Percentiles rank a stretch among this genome's conserved stretches.
Conservation (phyloP, 2,329 filamentous ascomycete genomes). For the Trichoderma polysporum region DNA sequence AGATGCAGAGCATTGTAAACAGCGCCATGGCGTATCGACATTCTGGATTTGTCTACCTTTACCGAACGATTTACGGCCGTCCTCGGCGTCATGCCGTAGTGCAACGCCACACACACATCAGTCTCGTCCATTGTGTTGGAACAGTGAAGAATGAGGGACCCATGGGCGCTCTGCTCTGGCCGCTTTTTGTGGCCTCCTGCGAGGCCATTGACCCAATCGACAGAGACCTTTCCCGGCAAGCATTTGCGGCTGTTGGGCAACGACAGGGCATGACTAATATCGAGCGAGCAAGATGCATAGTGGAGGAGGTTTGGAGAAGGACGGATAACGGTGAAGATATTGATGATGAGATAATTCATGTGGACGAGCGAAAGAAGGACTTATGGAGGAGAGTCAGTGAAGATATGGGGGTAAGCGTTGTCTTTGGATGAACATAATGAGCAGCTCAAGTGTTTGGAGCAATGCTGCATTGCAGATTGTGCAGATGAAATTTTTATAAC, state of each 20-base stretch:
- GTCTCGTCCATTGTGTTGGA: conserved; percentile 54
- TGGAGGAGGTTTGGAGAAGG: conserved; percentile 61
- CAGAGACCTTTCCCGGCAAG: conserved; percentile 48
- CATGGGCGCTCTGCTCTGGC: conserved; percentile 64
- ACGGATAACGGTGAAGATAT: conserved; percentile 39
- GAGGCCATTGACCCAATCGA: conserved; percentile 54
- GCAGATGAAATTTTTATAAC: neutral
- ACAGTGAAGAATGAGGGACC: conserved; percentile 57
- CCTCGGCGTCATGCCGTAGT: conserved; percentile 49
- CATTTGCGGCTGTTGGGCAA: conserved; percentile 54
- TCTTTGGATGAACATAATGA: conserved; percentile 50
- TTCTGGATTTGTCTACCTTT: conserved; percentile 57
- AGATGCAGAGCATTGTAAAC: conserved; percentile 55
- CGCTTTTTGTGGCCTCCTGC: conserved; percentile 62
- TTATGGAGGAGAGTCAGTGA: conserved; percentile 58
- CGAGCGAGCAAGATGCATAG: conserved; percentile 58
- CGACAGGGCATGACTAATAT: conserved; percentile 67
- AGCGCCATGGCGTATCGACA: conserved; percentile 62
- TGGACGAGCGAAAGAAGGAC: conserved; percentile 33
- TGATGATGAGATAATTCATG: conserved; percentile 25
- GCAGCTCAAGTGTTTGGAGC: neutral
- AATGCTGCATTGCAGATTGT: neutral
- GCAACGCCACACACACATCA: conserved; percentile 52
- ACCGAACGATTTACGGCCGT: conserved; percentile 53
- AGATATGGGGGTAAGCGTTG: conserved; percentile 59